Evolutionary conservation across 2,329 filamentous ascomycete species (phyloP), one percentile per base, ranked within the genome.

Genomic region (Paecilomyces fulvus): DNA sequence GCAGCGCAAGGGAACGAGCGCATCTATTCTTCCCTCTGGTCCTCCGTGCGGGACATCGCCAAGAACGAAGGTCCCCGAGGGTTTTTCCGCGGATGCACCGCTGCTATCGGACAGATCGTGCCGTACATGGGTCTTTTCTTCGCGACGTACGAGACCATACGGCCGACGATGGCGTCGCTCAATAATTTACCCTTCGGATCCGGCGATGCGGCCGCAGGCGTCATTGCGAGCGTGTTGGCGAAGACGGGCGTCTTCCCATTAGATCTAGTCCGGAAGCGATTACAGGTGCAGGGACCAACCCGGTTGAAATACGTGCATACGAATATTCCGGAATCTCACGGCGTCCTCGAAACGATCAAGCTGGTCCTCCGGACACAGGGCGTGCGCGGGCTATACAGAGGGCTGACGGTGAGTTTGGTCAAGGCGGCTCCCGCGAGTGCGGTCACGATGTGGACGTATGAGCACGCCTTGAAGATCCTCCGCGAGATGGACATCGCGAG

Each of bases 101-200:
- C 92, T 1, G 90, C 87, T 0, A 77, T 97, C 21, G 87, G 80
- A 25, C 92, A 96, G 76, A 94, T 97, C 52, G 84, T 96, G 9
- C 94, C 94, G 1, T 95, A 92, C 71, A 99, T 99, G 94, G 94
- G 94, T 12, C 79, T 96, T 2, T 97, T 99, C 77, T 99, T 99
- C 74, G 83, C 89, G 31, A 82, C 85, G 46, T 99, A 97, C 75
- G 94, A 99, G 73, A 79, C 81, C 9, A 75, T 95, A 53, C 80
- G 89, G 5, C 69, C 83, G 6, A 82, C 80, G 0, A 71, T 92
- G 50, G 51, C 63, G 2, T 51, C 58, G 11, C 54, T 63, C 51
- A 60, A 65, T 8, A 70, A 81, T 9, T 70, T 89, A 62, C 86
- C 86, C 0, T 86, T 87, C 70, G 89, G 91, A 20, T 86, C 86